Conservation (phyloP, 192 early-diverging fungal genomes). For the Gaertneriomyces semiglobifer region DNA sequence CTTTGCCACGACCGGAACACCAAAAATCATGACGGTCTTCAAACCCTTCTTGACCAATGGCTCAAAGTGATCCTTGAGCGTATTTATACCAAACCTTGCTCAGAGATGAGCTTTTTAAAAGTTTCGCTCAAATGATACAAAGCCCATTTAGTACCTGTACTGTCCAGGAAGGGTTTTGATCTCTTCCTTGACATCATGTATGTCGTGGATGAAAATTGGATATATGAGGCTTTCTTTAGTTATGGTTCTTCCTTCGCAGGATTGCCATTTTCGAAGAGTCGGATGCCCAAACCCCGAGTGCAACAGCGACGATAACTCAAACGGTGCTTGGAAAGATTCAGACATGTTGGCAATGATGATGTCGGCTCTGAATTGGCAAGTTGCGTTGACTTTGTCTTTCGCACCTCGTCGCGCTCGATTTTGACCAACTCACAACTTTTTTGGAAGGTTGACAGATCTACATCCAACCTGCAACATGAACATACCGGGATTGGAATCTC, state of each 20-base stretch:
- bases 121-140: background rate
- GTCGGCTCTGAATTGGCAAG: no score
- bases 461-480: no score
- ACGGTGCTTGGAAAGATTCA: constrained; percentile 10
- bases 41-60: constrained; percentile 90
- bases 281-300: constrained; percentile 87
- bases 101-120: no score
- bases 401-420: no score
- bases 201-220: constrained; percentile 92
- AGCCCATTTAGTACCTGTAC: constrained; percentile 55
- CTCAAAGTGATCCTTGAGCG: constrained; percentile 67
- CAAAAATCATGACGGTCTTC: constrained; percentile 84
- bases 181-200: constrained; percentile 64
- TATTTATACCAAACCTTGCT: constrained; percentile 65
- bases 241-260: constrained; percentile 20
- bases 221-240: constrained; percentile 79
- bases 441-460: no score
- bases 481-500: no score
- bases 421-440: no score
- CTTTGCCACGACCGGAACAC: constrained; percentile 71
- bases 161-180: constrained; percentile 85
- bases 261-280: constrained; percentile 75
- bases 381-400: no score
- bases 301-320: constrained; percentile 56
- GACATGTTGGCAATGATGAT: no score